Percentiles rank a stretch among this genome's conserved stretches.
Conservation (phyloP, 2,329 filamentous ascomycete species). For the Neurospora sp. region DNA sequence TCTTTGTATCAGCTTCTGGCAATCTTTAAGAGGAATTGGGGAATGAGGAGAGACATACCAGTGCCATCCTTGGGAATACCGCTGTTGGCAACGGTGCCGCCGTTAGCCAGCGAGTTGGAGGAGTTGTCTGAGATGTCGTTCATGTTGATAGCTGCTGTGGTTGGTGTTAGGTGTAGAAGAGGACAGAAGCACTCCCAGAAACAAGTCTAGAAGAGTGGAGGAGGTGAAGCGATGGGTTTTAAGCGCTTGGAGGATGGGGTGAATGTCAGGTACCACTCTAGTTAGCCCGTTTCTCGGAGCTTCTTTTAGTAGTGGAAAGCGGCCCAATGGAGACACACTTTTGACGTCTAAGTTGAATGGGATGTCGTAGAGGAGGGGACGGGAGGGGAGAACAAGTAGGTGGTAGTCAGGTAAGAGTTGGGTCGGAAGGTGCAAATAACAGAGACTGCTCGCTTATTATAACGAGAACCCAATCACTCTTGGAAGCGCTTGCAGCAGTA, state of each 20-base stretch:
- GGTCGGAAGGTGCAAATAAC: neutral
- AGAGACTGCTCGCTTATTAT: neutral
- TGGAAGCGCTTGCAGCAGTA: neutral
- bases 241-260: neutral
- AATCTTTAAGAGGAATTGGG: neutral
- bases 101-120: constrained; percentile 33
- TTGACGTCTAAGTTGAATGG: neutral
- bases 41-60: constrained; percentile 38
- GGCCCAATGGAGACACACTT: neutral
- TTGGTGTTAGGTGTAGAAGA: neutral
- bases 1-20: constrained; percentile 6
- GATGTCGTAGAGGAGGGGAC: neutral
- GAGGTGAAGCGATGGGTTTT: neutral
- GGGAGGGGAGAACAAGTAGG: neutral
- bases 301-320: neutral
- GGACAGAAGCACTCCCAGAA: neutral
- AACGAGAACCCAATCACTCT: neutral
- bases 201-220: neutral
- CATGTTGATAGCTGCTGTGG: constrained; percentile 11
- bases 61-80: constrained; percentile 60
- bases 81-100: constrained; percentile 29
- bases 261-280: neutral
- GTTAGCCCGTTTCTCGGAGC: neutral
- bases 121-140: constrained; percentile 27
- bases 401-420: neutral